Evolutionary conservation across 2,329 filamentous ascomycete genomes (phyloP).

Genomic region (Aspergillus amoenus): DNA sequence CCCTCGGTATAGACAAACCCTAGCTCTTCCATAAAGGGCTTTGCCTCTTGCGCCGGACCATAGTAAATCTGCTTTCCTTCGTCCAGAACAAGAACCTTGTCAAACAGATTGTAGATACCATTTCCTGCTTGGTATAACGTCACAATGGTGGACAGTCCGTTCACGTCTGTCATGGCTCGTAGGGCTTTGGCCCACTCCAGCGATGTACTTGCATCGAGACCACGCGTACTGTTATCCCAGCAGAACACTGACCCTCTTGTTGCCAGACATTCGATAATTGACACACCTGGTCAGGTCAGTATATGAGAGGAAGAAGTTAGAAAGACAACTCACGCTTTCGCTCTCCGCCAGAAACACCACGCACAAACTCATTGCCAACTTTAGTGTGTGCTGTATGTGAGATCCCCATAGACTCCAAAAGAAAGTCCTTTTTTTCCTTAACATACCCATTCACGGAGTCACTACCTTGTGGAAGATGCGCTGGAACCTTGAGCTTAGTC

Average conservation of each 20-base stretch:
- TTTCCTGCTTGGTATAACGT: constrained; percentile 71
- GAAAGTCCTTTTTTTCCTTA: constrained; percentile 44
- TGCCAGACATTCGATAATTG: constrained; percentile 64
- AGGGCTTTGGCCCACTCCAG: constrained; percentile 61
- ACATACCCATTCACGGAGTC: constrained; percentile 37
- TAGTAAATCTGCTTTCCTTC: constrained; percentile 67
- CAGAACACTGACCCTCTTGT: constrained; percentile 59
- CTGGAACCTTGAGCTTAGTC: constrained; percentile 64
- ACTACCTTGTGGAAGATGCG: constrained; percentile 59
- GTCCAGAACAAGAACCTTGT: constrained; percentile 68
- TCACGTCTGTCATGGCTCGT: constrained; percentile 62
- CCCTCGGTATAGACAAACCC: constrained; percentile 64
- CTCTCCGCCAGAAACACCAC: constrained; percentile 68
- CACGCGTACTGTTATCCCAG: constrained; percentile 68
- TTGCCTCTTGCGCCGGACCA: constrained; percentile 58
- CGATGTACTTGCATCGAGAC: constrained; percentile 65
- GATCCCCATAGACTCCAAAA: constrained; percentile 57
- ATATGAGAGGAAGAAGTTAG: too few relatives aligned
- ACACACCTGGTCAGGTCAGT: constrained; percentile 42
- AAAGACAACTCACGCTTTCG: constrained; percentile 54
- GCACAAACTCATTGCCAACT: constrained; percentile 65
- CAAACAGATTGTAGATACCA: constrained; percentile 67
- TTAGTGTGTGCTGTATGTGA: constrained; percentile 61
- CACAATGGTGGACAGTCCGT: constrained; percentile 60
- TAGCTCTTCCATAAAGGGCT: constrained; percentile 63